These are phyloP conservation scores for Sphagnum contortum DNA, from an alignment of 225 moss, liverwort and hornwort species.

Conservation along the genomic window DNA sequence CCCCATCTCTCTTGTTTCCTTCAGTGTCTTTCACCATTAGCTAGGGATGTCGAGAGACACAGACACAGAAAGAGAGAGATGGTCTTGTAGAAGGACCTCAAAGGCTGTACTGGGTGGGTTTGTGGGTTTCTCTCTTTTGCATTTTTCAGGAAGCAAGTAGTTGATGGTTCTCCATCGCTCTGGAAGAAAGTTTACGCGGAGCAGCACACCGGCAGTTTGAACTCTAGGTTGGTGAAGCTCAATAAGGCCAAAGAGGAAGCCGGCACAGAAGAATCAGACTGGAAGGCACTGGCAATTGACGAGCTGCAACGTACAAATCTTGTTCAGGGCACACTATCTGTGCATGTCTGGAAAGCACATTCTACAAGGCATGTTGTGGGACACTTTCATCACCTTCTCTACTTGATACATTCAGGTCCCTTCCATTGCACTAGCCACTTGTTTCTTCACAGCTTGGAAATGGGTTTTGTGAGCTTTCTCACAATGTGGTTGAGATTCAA, in stretches of 20 bases:
- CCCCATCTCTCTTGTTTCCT: not conserved
- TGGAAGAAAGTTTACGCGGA: constrained; percentile 31
- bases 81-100: not conserved
- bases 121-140: not conserved
- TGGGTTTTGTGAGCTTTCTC: constrained; percentile 10
- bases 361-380: constrained; percentile 28
- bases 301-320: constrained; percentile 34
- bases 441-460: not conserved
- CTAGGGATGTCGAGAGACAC: no score
- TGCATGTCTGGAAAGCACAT: constrained; percentile 45
- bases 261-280: constrained; percentile 5
- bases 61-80: not conserved
- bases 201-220: constrained; percentile 23
- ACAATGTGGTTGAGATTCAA: constrained; percentile 20
- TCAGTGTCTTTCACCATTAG: not conserved
- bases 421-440: not conserved
- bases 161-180: constrained; percentile 15
- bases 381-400: not conserved
- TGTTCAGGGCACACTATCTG: constrained; percentile 22
- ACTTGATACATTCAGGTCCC: not conserved
- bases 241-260: constrained; percentile 8
- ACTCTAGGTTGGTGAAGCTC: constrained; percentile 14
- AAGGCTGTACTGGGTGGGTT: not conserved
- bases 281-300: constrained; percentile 26
- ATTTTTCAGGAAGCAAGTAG: constrained; percentile 27